These are phyloP conservation scores for Aspergillus felis DNA, from an alignment of 2,329 filamentous ascomycete genomes.

Conservation along the genomic window DNA sequence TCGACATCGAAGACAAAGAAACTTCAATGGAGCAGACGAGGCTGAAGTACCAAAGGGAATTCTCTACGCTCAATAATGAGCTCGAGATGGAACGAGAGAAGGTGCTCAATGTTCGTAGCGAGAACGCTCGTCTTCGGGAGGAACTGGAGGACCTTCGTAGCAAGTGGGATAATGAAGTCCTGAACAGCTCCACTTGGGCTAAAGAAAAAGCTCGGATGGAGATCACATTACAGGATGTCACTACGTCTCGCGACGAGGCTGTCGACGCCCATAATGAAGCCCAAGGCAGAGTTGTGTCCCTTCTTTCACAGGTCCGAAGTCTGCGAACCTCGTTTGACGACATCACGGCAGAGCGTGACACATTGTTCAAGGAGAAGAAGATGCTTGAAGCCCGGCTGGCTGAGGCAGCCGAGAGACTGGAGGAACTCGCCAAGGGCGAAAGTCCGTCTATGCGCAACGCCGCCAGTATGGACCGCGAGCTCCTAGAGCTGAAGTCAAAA, in stretches of 20 bases:
- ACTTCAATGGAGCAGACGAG: slow-evolving; percentile 93
- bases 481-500: slow-evolving; percentile 82
- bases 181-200: slow-evolving; percentile 96
- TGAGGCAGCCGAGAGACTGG: slow-evolving; percentile 82
- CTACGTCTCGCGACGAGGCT: slow-evolving; percentile 89
- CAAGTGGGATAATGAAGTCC: slow-evolving; percentile 97
- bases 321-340: slow-evolving; percentile 84
- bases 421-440: slow-evolving; percentile 80
- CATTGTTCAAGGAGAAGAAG: slow-evolving; percentile 82
- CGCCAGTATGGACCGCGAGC: slow-evolving; percentile 80
- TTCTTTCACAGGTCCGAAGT: slow-evolving; percentile 82
- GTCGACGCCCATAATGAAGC: slow-evolving; percentile 91
- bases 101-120: slow-evolving; percentile 74
- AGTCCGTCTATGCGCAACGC: slow-evolving; percentile 86
- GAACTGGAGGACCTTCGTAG: slow-evolving; percentile 90
- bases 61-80: slow-evolving; percentile 83
- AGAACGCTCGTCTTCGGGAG: slow-evolving; percentile 85
- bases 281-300: slow-evolving; percentile 84
- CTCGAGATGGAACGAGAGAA: slow-evolving; percentile 91
- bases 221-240: slow-evolving; percentile 81
- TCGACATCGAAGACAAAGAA: slow-evolving; percentile 96
- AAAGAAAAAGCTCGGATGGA: slow-evolving; percentile 95
- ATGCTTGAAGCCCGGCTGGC: slow-evolving; percentile 77
- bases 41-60: slow-evolving; percentile 94
- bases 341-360: slow-evolving; percentile 76